Percentiles rank a stretch among this genome's conserved stretches.
phyloP scores from a whole-genome alignment of 2,329 filamentous ascomycete genomes.

The Emergomyces orientalis region DNA sequence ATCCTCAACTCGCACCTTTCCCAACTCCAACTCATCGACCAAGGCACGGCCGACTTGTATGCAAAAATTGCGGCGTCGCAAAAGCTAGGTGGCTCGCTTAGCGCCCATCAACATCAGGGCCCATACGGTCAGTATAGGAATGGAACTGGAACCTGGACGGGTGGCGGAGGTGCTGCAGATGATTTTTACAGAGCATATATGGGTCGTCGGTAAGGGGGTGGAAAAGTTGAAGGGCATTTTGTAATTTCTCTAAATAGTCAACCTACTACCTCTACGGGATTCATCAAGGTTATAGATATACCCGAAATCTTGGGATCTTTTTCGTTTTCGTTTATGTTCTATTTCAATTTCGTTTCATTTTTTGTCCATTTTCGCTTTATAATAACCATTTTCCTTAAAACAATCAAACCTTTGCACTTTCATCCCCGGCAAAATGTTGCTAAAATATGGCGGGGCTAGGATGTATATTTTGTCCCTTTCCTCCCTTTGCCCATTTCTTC shows the following conservation, averaged over 20 bases:
- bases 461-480: no score
- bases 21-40: slow-evolving; percentile 88
- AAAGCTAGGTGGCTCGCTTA: slow-evolving; percentile 57
- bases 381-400: not conserved
- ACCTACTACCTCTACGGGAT: not conserved
- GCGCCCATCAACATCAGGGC: slow-evolving; percentile 37
- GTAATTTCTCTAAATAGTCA: not conserved
- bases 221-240: not conserved
- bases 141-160: slow-evolving; percentile 23
- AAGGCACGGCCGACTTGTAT: slow-evolving; percentile 69
- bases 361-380: not conserved
- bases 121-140: slow-evolving; percentile 26
- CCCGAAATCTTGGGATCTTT: not conserved
- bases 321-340: not conserved
- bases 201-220: slow-evolving; percentile 51
- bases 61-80: slow-evolving; percentile 74
- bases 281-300: not conserved
- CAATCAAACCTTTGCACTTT: not conserved
- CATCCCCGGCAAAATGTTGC: no score
- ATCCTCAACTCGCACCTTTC: slow-evolving; percentile 88
- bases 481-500: no score
- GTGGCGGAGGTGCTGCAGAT: slow-evolving; percentile 57
- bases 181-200: slow-evolving; percentile 87
- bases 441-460: no score
- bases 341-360: not conserved